Conservation (phyloP, 495 filamentous ascomycete species). For the Penicillium cosmopolitanum region DNA sequence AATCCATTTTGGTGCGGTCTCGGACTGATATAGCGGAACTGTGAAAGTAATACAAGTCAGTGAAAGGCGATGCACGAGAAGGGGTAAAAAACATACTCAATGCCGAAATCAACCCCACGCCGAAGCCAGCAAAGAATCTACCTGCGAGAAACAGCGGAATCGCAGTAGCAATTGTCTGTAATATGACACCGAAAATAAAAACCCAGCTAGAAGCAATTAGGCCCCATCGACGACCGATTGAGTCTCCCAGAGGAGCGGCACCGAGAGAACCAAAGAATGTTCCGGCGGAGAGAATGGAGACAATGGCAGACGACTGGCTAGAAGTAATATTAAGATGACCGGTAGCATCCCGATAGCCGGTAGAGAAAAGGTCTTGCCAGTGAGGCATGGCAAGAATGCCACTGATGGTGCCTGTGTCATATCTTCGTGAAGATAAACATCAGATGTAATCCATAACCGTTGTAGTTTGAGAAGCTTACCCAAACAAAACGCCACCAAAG, state of each 20-base stretch:
- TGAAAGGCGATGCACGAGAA: neutral
- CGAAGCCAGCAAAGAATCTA: conserved; percentile 76
- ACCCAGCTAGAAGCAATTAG: conserved; percentile 58
- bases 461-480: neutral
- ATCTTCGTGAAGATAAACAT: neutral
- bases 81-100: conserved; percentile 24
- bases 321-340: neutral
- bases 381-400: conserved; percentile 9
- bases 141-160: conserved; percentile 75
- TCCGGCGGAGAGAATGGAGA: conserved; percentile 71
- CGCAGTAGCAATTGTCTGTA: conserved; percentile 68
- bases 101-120: conserved; percentile 72
- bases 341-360: no score
- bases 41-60: neutral
- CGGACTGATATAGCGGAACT: conserved; percentile 81
- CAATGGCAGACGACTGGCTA: conserved; percentile 53
- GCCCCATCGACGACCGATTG: conserved; percentile 68
- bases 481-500: conserved; percentile 14
- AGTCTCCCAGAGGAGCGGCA: conserved; percentile 77
- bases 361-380: neutral
- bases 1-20: conserved; percentile 76
- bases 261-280: conserved; percentile 75
- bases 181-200: conserved; percentile 75
- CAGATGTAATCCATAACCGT: no score
- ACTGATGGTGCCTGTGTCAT: conserved; percentile 9